Evolutionary conservation across 331 rosid genomes (phyloP), one percentile per base, ranked within the genome.

Genomic region (Telfairia occidentalis): DNA sequence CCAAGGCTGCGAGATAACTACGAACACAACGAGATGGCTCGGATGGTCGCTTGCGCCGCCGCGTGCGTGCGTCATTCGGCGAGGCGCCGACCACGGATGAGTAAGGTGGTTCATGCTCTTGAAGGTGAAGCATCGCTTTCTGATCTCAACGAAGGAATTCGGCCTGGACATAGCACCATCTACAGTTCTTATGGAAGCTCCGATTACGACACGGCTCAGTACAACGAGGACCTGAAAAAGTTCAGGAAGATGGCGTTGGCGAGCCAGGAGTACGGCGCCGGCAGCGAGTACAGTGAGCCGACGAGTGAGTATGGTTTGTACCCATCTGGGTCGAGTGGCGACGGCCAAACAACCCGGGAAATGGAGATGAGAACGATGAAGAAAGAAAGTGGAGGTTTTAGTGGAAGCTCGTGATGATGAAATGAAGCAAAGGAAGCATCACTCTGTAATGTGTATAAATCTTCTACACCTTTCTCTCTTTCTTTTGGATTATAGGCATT

Each of bases 321-420:
- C 34, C 80, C 71, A 37, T 79, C 85, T 19, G 69, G 78, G 42
- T 77, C 82, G 6, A 84, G 82, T 28, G 73, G 78, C 18, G 83
- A 85, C 23, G 88, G 83, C 54, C 89, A 74, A 77, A 89, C 85
- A 75, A 85, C 82, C 30, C 58, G 89, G 34, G 98, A 94, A 84
- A 89, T 88, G 92, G 98, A 94, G 77, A 38, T 79, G 96, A 79
- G 86, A 69, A 88, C 54, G 80, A 12, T 82, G 84, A 94, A 87
- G 81, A 86, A 85, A 69, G 84, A 45, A 78, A 74, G 87, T 71
- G 86, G 78, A 79, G 92, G 96, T 77, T 93, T 38, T 86, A 73
- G 49, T 58, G 34, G 69, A 74, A 74, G 69, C 26, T 71, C 59
- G 6, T 46, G 69, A 58, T 48, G 5, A n/a, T 5, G 24, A 1